phyloP scores from a whole-genome alignment of 108 stramenopile genomes.

The Chaetoceros tenuissimus region DNA sequence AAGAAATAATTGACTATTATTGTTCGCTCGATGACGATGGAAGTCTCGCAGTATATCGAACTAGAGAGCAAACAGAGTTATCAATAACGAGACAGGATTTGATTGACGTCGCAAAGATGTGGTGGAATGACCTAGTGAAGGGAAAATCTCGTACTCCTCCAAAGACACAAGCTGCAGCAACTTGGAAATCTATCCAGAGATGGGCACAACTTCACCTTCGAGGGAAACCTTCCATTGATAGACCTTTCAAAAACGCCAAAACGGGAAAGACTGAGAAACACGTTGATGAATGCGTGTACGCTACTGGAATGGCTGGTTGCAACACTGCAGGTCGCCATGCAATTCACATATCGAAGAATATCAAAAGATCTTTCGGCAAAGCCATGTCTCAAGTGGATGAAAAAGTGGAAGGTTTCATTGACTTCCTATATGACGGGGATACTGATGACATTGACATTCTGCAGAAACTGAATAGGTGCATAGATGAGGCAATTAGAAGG shows the following conservation, averaged over 20 bases:
- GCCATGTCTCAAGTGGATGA: conserved; percentile 34
- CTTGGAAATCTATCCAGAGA: conserved; percentile 15
- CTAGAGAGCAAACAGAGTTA: conserved; percentile 5
- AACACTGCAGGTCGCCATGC: conserved; percentile 33
- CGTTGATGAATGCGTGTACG: conserved; percentile 41
- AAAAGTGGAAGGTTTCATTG: conserved; percentile 13
- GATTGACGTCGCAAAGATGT: background rate
- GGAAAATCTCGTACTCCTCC: conserved; percentile 1
- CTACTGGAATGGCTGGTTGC: conserved; percentile 52
- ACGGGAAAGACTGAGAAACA: conserved; percentile 5
- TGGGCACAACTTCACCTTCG: conserved; percentile 19
- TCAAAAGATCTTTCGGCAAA: conserved; percentile 19
- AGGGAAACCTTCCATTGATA: conserved; percentile 16
- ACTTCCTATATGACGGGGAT: conserved; percentile 20
- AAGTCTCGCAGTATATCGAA: conserved; percentile 52
- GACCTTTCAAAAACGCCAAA: background rate
- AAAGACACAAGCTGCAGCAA: conserved; percentile 9
- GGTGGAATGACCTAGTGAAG: background rate
- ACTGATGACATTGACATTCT: background rate
- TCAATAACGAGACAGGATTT: background rate
- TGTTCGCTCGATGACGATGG: conserved; percentile 73
- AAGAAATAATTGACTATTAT: conserved; percentile 28
- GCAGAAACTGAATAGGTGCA: too few relatives aligned
- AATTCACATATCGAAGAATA: conserved; percentile 27
- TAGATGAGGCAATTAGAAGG: background rate